Conservation (phyloP, 2,329 filamentous ascomycete genomes). For the Myriosclerotinia curreyana region DNA sequence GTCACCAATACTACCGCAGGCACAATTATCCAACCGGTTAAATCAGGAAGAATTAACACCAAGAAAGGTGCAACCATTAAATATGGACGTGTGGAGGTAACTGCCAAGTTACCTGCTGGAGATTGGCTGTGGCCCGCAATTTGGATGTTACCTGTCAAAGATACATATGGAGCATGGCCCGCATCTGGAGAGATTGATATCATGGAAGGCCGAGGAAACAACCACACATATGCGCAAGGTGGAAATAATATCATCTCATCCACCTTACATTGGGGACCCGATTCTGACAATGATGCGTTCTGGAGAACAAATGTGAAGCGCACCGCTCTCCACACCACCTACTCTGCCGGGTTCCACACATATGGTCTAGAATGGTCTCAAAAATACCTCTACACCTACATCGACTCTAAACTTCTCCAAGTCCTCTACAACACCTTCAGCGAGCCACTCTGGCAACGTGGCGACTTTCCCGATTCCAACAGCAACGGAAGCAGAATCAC, state of each 20-base stretch:
- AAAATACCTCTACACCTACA: conserved; percentile 84
- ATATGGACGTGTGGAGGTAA: conserved; percentile 79
- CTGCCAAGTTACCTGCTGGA: conserved; percentile 69
- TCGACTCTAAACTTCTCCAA: conserved; percentile 76
- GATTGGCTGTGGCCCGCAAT: conserved; percentile 94
- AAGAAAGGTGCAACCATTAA: conserved; percentile 68
- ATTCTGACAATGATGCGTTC: conserved; percentile 70
- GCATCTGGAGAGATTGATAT: conserved; percentile 82
- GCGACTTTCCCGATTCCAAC: conserved; percentile 61
- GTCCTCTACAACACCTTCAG: conserved; percentile 77
- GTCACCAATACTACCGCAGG: conserved; percentile 74
- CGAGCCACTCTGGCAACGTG: conserved; percentile 64
- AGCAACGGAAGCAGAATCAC: conserved; percentile 62
- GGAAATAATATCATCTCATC: conserved; percentile 80
- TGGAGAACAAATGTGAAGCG: conserved; percentile 81
- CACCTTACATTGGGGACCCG: conserved; percentile 78
- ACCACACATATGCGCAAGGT: conserved; percentile 70
- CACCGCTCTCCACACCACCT: conserved; percentile 71
- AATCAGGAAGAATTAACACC: conserved; percentile 75
- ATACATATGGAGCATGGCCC: conserved; percentile 75
- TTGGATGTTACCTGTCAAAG: conserved; percentile 76
- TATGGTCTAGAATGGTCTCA: conserved; percentile 84
- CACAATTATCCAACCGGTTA: conserved; percentile 72
- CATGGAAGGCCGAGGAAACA: conserved; percentile 76
- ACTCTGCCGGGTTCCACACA: conserved; percentile 65